These are phyloP conservation scores for Flaveria ramosissima DNA, from an alignment of 129 eudicot genomes.

Conservation along the genomic window DNA sequence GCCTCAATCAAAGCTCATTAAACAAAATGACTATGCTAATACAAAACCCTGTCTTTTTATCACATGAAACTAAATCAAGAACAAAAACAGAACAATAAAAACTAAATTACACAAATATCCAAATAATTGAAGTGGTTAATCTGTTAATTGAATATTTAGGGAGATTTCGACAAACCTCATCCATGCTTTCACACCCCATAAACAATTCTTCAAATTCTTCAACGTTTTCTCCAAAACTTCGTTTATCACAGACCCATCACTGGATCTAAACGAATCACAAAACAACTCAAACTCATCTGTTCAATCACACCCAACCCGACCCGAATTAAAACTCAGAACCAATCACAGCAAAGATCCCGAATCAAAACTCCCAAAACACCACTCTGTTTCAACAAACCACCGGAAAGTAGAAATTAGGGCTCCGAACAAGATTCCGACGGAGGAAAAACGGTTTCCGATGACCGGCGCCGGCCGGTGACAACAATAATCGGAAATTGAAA, in stretches of 20 bases:
- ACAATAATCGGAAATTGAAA: slow-evolving; percentile 7
- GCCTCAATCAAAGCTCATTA: slow-evolving; percentile 11
- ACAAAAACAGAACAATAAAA: not conserved
- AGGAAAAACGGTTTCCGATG: slow-evolving; percentile 27
- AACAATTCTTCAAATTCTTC: slow-evolving; percentile 20
- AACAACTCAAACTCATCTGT: slow-evolving; percentile 6
- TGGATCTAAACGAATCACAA: slow-evolving; percentile 36
- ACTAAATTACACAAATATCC: not conserved
- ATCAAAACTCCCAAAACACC: too few species aligned
- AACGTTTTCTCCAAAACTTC: not conserved
- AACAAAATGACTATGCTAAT: not conserved
- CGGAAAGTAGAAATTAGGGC: slow-evolving; percentile 10
- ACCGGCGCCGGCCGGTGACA: slow-evolving; percentile 25
- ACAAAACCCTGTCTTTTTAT: not conserved
- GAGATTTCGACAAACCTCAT: slow-evolving; percentile 45
- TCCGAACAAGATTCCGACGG: not conserved
- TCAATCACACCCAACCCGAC: slow-evolving; percentile 16
- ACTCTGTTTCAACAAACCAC: not conserved
- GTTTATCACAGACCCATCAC: slow-evolving; percentile 29
- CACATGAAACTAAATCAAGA: not conserved
- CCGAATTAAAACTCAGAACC: not conserved
- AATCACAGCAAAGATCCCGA: not conserved
- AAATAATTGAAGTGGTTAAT: not conserved
- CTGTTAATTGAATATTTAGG: not conserved
- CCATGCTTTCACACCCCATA: slow-evolving; percentile 56